phyloP scores from a whole-genome alignment of 2,329 filamentous ascomycete species.

The Trichoderma aggressivum region DNA sequence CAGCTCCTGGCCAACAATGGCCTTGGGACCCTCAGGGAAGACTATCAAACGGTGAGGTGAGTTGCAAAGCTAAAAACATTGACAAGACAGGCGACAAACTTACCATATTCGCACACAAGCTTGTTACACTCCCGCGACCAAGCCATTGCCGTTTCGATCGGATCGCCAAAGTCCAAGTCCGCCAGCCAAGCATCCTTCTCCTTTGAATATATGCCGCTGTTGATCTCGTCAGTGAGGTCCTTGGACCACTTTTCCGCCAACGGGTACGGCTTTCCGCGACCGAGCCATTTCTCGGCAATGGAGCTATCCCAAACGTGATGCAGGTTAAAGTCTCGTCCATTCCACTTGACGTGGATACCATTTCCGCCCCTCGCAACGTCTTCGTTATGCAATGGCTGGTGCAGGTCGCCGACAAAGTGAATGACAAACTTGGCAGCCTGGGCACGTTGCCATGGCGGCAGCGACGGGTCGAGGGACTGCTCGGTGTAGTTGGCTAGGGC shows the following conservation, averaged over 20 bases:
- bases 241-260: slow-evolving; percentile 55
- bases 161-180: slow-evolving; percentile 53
- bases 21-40: slow-evolving; percentile 57
- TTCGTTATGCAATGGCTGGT: slow-evolving; percentile 66
- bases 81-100: slow-evolving; percentile 26
- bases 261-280: slow-evolving; percentile 48
- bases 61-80: neutral
- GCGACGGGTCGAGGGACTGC: slow-evolving; percentile 45
- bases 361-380: slow-evolving; percentile 65
- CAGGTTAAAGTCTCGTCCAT: slow-evolving; percentile 57
- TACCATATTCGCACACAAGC: slow-evolving; percentile 60
- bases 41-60: slow-evolving; percentile 35
- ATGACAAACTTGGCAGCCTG: slow-evolving; percentile 65
- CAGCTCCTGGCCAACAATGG: slow-evolving; percentile 58
- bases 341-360: slow-evolving; percentile 61
- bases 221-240: slow-evolving; percentile 53
- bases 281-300: slow-evolving; percentile 63
- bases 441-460: slow-evolving; percentile 46
- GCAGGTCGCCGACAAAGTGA: slow-evolving; percentile 68
- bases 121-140: slow-evolving; percentile 65
- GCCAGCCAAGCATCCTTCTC: slow-evolving; percentile 54
- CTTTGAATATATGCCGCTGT: slow-evolving; percentile 51
- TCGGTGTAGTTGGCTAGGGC: slow-evolving; percentile 60
- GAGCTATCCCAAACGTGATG: slow-evolving; percentile 72
- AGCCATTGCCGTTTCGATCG: slow-evolving; percentile 52